Evolutionary conservation across 345 rosid genomes (phyloP).

Genomic region (Acer campestre): DNA sequence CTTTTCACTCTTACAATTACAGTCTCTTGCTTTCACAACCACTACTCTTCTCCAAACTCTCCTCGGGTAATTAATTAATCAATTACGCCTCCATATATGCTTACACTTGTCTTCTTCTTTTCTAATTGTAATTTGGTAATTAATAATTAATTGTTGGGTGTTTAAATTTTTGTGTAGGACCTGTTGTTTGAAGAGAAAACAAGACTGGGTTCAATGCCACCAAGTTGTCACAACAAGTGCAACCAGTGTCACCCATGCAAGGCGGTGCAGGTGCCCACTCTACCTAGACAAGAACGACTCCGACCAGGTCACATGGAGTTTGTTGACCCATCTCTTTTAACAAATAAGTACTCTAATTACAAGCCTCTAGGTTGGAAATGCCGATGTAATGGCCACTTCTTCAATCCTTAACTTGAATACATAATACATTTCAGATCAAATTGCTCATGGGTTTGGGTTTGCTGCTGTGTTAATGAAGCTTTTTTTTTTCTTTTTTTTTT

Average conservation of each 20-base stretch:
- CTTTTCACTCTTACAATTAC: slow-evolving; percentile 4
- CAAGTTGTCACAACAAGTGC: slow-evolving; percentile 91
- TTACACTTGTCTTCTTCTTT: neutral
- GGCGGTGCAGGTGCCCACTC: slow-evolving; percentile 77
- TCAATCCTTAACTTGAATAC: slow-evolving; percentile 52
- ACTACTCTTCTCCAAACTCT: slow-evolving; percentile 27
- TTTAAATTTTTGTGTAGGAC: slow-evolving; percentile 31
- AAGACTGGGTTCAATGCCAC: slow-evolving; percentile 86
- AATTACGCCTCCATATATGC: neutral
- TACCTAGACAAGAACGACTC: slow-evolving; percentile 36
- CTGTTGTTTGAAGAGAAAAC: slow-evolving; percentile 59
- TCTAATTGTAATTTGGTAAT: neutral
- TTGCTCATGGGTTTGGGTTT: neutral
- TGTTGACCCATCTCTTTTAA: slow-evolving; percentile 36
- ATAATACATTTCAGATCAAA: neutral
- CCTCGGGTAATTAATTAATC: slow-evolving; percentile 20
- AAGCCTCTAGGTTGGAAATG: slow-evolving; percentile 98
- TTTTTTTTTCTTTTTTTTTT: too few species aligned
- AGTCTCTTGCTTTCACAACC: slow-evolving; percentile 28
- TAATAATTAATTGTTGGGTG: neutral
- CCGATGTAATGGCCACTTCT: slow-evolving; percentile 65
- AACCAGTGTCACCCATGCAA: slow-evolving; percentile 86
- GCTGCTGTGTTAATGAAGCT: too few species aligned
- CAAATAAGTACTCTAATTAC: slow-evolving; percentile 76
- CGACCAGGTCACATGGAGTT: slow-evolving; percentile 28